Evolutionary conservation across 1,284 basidiomycete species (phyloP).

Genomic region (Vanrija sp.): DNA sequence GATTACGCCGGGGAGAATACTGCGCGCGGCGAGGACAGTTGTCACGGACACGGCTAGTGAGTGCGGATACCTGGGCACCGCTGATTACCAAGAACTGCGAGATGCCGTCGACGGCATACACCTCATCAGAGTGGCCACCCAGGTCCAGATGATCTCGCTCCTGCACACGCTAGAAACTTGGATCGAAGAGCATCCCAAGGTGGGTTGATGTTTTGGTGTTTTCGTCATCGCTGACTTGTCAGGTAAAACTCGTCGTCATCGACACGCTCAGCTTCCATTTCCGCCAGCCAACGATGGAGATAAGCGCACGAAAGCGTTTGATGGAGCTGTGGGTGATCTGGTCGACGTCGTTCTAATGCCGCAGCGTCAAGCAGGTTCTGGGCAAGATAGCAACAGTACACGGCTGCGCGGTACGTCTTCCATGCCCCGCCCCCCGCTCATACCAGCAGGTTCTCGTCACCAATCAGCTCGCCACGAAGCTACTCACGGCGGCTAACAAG

Average conservation of each 20-base stretch:
- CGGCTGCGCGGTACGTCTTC: conserved; percentile 35
- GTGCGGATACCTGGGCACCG: background rate
- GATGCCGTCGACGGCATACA: conserved; percentile 37
- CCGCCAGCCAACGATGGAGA: conserved; percentile 42
- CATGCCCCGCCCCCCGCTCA: too few species aligned
- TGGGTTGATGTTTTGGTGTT: conserved; percentile 7
- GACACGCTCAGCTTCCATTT: conserved; percentile 48
- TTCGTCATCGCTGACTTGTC: background rate
- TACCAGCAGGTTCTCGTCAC: conserved; percentile 36
- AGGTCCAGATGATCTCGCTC: conserved; percentile 45
- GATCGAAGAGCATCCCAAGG: conserved; percentile 39
- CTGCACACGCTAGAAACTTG: conserved; percentile 42
- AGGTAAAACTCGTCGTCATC: conserved; percentile 46
- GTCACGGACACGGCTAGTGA: conserved; percentile 5
- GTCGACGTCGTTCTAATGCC: background rate
- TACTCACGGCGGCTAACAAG: conserved; percentile 42
- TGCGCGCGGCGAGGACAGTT: conserved; percentile 19
- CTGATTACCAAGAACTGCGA: conserved; percentile 1
- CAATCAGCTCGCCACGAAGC: conserved; percentile 48
- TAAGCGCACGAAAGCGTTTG: conserved; percentile 25
- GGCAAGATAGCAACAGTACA: conserved; percentile 38
- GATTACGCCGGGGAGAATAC: conserved; percentile 32
- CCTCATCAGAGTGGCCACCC: conserved; percentile 40
- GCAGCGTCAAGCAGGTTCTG: conserved; percentile 41
- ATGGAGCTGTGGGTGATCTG: conserved; percentile 40